Base-by-base conservation (phyloP, 176 grass and related monocot species). In the Poa annua region DNA sequence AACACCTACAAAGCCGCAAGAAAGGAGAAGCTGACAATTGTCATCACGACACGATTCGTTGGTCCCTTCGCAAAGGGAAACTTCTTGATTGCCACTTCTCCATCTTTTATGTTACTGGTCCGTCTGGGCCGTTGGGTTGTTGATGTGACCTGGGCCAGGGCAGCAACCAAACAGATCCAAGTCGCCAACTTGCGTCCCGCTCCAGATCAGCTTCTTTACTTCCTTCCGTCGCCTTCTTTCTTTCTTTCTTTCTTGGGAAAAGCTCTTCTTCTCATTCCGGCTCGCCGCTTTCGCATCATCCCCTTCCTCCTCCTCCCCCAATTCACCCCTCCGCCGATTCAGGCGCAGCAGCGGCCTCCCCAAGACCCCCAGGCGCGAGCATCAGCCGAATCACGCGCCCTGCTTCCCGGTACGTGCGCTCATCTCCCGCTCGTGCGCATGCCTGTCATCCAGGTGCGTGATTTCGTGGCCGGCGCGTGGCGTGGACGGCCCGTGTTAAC, bases 171-270 rank as follows among this genome's bases (percentile, higher is more conserved):
- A 32, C 71, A 51, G 71, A 74, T 74, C 71, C 55, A 56, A 56
- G 55, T 57, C 55, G 20, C 39, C 71, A 74, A 74, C 71, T 74
- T 74, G 47, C 71, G 45, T 51, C 14, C 3, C 22, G 6, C 22
- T 73, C 22, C 66, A 74, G 71, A 52, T 74, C 71, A 74, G 71
- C 8, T 73, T 74, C 71, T 15, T 73, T 73, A 0, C 67, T 70
- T 44, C 41, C 12, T 15, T 22, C 45, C 71, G 71, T 74, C 71
- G 69, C 41, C 61, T 65, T 65, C 62, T 66, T 21, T 52, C 50
- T 29, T 69, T 68, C 66, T 29, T 65, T 65, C 62, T 66, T 41
- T 41, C 39, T 8, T 41, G 39, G 39, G 39, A 41, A 8, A 41
- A 41, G n/a, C 13, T 26, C 22, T 73, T 26, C 22, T 73, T 73